These are phyloP conservation scores for Mariannaea elegans DNA, from an alignment of 2,329 filamentous ascomycete species.

Conservation along the genomic window DNA sequence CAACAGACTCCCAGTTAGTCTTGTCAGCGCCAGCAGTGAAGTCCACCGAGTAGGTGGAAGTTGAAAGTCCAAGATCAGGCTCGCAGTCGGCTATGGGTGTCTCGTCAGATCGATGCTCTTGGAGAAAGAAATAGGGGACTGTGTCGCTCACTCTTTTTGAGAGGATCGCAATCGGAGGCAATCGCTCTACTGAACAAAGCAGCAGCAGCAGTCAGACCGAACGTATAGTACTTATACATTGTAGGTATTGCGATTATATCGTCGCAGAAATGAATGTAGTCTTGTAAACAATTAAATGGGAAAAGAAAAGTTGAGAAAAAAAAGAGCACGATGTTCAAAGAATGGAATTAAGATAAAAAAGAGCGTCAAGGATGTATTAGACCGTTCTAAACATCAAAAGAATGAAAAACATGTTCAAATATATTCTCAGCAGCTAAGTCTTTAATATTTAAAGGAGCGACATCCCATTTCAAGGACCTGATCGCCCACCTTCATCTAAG, in stretches of 20 bases:
- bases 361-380: neutral
- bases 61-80: constrained; percentile 21
- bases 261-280: neutral
- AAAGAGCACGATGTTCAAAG: neutral
- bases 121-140: neutral
- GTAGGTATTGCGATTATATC: neutral
- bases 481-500: neutral
- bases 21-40: constrained; percentile 34
- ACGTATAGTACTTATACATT: neutral
- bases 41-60: constrained; percentile 31
- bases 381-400: neutral
- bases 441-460: neutral
- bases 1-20: constrained; percentile 31
- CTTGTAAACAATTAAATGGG: neutral
- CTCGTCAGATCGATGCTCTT: neutral
- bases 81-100: constrained; percentile 18
- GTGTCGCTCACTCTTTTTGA: constrained; percentile 26
- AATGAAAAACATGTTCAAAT: neutral
- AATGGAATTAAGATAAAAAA: neutral
- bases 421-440: neutral
- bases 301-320: neutral
- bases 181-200: neutral
- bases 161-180: constrained; percentile 29
- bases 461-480: neutral
- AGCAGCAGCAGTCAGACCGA: constrained; percentile 1